phyloP scores from a whole-genome alignment of 139 green algal species.

The Chloropicon primus region DNA sequence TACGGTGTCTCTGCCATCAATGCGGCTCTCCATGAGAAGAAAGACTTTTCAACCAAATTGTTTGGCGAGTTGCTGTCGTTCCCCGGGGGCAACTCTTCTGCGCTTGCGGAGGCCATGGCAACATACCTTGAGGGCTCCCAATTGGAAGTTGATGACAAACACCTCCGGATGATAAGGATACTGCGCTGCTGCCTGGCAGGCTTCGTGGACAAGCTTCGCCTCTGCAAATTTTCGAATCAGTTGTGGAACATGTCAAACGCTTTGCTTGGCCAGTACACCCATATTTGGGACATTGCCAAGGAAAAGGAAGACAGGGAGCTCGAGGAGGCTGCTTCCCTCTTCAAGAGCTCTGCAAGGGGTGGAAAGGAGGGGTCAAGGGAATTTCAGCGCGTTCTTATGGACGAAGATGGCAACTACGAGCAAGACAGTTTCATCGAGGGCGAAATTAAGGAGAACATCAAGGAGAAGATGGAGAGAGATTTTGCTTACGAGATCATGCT shows the following conservation, averaged over 20 bases:
- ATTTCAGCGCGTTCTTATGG: not conserved
- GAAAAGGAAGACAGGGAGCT: not conserved
- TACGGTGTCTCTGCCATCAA: constrained; percentile 17
- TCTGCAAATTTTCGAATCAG: not conserved
- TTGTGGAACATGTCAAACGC: not conserved
- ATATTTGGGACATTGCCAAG: not conserved
- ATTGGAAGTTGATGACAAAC: not conserved
- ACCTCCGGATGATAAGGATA: not conserved
- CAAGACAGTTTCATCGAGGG: not conserved
- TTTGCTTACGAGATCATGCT: not conserved
- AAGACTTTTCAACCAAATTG: not conserved
- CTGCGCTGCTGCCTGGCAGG: not conserved
- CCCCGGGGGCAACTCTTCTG: not conserved
- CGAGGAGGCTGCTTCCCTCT: not conserved
- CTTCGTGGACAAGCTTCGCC: not conserved
- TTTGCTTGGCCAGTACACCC: not conserved
- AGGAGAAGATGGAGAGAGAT: not conserved
- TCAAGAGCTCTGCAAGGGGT: not conserved
- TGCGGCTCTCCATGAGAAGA: not conserved
- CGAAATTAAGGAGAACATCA: not conserved
- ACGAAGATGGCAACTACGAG: not conserved
- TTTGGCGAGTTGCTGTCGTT: not conserved
- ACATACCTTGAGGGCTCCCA: not conserved
- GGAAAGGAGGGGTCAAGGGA: not conserved
- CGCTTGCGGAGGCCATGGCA: not conserved